Evolutionary conservation across 176 grass and related monocot genomes (phyloP).

Genomic region (Paspalum vaginatum): DNA sequence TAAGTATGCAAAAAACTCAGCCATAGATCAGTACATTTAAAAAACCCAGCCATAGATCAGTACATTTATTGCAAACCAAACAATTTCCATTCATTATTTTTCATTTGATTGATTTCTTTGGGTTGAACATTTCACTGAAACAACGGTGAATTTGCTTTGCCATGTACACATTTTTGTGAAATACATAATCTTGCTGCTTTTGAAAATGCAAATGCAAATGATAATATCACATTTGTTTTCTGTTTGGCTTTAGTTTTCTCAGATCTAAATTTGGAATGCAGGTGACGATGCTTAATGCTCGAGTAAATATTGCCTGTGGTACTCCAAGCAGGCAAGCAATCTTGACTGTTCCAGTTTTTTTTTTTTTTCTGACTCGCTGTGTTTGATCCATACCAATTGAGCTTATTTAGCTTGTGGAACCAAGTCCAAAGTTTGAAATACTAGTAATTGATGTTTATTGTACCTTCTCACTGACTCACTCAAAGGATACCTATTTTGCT

Average conservation of each 20-base stretch:
- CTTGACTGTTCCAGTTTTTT: conserved; percentile 37
- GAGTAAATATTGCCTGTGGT: conserved; percentile 93
- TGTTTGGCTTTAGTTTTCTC: conserved; percentile 15
- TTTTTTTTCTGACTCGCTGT: not conserved
- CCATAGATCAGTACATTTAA: not conserved
- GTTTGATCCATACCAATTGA: not conserved
- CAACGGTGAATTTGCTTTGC: not conserved
- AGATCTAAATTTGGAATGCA: conserved; percentile 30
- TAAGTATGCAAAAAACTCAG: not conserved
- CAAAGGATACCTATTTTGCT: not conserved
- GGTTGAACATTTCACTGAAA: conserved; percentile 1
- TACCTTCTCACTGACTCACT: conserved; percentile 10
- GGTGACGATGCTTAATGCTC: conserved; percentile 63
- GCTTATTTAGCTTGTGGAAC: conserved; percentile 20
- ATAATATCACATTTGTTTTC: not conserved
- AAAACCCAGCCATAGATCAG: not conserved
- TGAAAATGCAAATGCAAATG: not conserved
- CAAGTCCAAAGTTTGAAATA: not conserved
- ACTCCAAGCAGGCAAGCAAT: conserved; percentile 84
- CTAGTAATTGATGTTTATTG: not conserved
- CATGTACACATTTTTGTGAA: conserved; percentile 11
- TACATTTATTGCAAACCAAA: not conserved
- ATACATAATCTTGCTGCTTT: not conserved
- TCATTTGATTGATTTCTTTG: conserved; percentile 12
- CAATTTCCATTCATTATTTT: not conserved